Base-by-base conservation (phyloP, 2,329 filamentous ascomycete genomes). In the Ophiognomonia clavigignenti-juglandacearum region DNA sequence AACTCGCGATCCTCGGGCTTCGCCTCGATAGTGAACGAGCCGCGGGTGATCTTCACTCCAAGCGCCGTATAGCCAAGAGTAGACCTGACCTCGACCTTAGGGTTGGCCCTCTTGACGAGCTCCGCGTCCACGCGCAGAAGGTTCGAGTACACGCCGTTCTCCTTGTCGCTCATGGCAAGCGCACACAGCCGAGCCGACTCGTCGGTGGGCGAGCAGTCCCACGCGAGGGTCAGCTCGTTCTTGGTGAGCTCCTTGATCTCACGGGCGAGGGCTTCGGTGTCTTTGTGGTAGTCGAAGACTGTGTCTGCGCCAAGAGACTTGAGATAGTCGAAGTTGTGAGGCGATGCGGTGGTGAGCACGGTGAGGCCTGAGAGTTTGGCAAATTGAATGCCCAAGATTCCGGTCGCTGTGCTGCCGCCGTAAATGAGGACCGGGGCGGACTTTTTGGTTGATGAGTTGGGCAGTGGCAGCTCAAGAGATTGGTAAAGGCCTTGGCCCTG, bases 361-460 rank as follows among this genome's bases (percentile, higher is more conserved):
- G 44, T 59, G 6, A 61, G 58, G 1, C 63, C 66, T 19, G 64
- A 66, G 20, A 60, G 53, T 47, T 64, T 67, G 31, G 65, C 65
- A 51, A 56, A 68, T 48, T 70, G 66, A 46, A 71, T 66, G 1
- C 59, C 68, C 48, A 75, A 71, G 43, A 78, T 74, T 57, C 70
- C 72, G 1, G 76, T 77, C 1, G 74, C 75, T 14, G 72, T 80
- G 59, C 74, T 74, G 3, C 66, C 68, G 20, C 68, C 71, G 32
- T 72, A 69, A 45, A 69, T 67, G 26, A 71, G 51, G 16, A 52
- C 29, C 7, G 43, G 19, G 20, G 39, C 29, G 6, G 47, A 39
- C 13, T 26, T 18, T 6, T 47, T 4, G 11, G 39, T 14, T 5
- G 70, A 64, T 8, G 57, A 46, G 18, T 55, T 63, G 1, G 80